Percentiles rank a stretch among this genome's conserved stretches.
These are phyloP conservation scores for Achaetomiella virescens DNA, from an alignment of 495 filamentous ascomycete genomes.

Conservation along the genomic window DNA sequence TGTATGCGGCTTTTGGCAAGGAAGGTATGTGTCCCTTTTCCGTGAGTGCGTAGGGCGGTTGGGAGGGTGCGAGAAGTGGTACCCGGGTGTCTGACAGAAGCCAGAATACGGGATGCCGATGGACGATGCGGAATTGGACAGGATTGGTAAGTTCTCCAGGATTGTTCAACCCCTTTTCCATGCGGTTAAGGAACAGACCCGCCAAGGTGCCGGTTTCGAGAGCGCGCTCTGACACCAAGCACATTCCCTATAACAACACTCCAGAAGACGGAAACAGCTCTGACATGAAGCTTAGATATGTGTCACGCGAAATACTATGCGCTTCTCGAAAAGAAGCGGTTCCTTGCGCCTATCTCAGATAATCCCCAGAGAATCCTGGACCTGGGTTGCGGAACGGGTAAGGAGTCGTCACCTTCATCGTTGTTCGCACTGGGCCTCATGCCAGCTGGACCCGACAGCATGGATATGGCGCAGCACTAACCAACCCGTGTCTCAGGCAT, in stretches of 20 bases:
- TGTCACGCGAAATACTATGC: slow-evolving; percentile 23
- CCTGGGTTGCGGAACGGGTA: slow-evolving; percentile 51
- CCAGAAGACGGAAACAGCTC: too few relatives aligned
- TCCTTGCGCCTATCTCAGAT: slow-evolving; percentile 49
- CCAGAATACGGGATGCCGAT: slow-evolving; percentile 23
- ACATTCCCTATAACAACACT: too few relatives aligned
- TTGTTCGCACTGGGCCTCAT: not conserved
- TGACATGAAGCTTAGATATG: slow-evolving; percentile 4
- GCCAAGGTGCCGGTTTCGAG: too few relatives aligned
- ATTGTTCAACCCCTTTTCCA: not conserved
- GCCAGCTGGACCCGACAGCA: not conserved
- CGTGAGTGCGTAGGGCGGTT: too few relatives aligned
- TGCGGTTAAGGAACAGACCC: too few relatives aligned
- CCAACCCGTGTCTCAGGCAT: slow-evolving; percentile 13
- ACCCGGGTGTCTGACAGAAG: not conserved
- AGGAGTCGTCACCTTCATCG: too few relatives aligned
- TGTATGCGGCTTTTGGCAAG: slow-evolving; percentile 21
- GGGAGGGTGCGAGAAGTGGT: not conserved
- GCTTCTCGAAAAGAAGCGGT: slow-evolving; percentile 42
- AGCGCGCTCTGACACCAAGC: too few relatives aligned
- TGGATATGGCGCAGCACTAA: not conserved
- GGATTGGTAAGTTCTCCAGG: slow-evolving; percentile 12
- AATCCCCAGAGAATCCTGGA: slow-evolving; percentile 44
- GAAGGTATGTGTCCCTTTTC: slow-evolving; percentile 8
- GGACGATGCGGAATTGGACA: slow-evolving; percentile 18